phyloP scores from a whole-genome alignment of 1,139 yeast species.

The Suhomyces yuchorum region DNA sequence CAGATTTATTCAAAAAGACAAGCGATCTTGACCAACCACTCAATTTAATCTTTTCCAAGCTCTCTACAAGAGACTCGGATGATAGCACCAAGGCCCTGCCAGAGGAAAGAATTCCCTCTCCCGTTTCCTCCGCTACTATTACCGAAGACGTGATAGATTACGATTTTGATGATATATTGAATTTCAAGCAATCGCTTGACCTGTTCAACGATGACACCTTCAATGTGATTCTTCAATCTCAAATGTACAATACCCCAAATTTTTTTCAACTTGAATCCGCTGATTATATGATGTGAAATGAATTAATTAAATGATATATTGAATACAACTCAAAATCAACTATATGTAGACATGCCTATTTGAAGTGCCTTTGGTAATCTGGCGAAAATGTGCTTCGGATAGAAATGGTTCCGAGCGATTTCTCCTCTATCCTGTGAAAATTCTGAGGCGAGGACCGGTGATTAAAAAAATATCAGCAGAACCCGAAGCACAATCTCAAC shows the following conservation, averaged over 20 bases:
- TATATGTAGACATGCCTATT: no score
- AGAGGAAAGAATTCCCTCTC: neutral
- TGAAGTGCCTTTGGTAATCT: no score
- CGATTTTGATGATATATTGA: neutral
- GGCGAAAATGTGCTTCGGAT: no score
- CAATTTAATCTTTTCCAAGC: conserved; percentile 5
- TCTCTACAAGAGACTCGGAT: neutral
- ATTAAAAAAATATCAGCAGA: no score
- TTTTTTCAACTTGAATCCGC: neutral
- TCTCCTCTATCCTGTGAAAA: no score
- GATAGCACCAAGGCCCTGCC: neutral
- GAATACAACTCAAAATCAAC: no score
- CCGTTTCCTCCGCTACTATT: neutral
- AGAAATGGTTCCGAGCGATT: no score
- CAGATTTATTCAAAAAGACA: conserved; percentile 22
- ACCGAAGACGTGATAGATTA: neutral
- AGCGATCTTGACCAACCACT: conserved; percentile 8
- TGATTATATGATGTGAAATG: neutral
- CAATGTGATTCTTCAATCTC: conserved; percentile 17
- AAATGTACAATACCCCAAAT: conserved; percentile 19
- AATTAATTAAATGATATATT: neutral
- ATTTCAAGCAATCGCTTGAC: conserved; percentile 4
- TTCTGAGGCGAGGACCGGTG: no score
- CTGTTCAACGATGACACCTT: conserved; percentile 16
- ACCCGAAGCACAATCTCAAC: no score